Evolutionary conservation across 345 rosid species (phyloP).

Genomic region (Citrus unshiu): DNA sequence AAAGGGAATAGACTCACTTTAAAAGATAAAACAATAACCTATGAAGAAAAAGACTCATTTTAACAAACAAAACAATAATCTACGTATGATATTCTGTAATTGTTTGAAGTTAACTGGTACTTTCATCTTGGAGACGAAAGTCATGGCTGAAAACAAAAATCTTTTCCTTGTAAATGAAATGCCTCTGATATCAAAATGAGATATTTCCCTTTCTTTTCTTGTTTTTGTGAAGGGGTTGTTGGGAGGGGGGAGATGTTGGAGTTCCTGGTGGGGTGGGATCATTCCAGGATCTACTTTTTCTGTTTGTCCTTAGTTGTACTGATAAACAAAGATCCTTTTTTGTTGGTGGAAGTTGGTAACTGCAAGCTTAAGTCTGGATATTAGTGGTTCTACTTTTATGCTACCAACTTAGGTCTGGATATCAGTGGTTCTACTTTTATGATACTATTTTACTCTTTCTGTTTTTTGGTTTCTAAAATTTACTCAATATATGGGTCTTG

Average conservation of each 20-base stretch:
- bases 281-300: background rate
- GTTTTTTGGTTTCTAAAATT: background rate
- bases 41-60: background rate
- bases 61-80: background rate
- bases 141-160: background rate
- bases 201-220: background rate
- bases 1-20: background rate
- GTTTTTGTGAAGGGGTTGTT: background rate
- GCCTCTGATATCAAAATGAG: background rate
- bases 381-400: background rate
- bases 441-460: conserved; percentile 2
- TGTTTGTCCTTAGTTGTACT: background rate
- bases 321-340: background rate
- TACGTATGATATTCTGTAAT: background rate
- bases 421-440: background rate
- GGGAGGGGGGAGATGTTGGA: background rate
- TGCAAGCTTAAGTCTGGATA: background rate
- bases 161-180: background rate
- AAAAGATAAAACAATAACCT: background rate
- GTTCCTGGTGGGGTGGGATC: background rate
- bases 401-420: background rate
- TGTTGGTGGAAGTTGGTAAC: background rate
- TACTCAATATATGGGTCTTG: background rate
- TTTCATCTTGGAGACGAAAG: background rate
- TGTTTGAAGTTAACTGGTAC: background rate